phyloP scores from a whole-genome alignment of 2,329 filamentous ascomycete genomes.

The Ilyonectria mors-panacis region DNA sequence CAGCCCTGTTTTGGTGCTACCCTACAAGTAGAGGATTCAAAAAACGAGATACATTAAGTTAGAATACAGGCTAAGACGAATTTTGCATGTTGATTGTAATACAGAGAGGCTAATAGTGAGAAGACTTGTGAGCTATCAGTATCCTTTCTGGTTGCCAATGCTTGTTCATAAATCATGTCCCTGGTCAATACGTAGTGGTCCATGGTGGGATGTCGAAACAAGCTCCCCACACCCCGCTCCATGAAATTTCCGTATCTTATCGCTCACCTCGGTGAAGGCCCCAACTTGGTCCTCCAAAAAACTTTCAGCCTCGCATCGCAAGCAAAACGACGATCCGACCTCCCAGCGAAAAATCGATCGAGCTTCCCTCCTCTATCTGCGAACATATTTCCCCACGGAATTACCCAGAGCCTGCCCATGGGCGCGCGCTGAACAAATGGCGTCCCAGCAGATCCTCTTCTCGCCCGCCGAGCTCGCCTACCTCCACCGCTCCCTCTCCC shows the following conservation, averaged over 20 bases:
- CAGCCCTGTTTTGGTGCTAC: background rate
- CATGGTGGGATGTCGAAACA: conserved; percentile 6
- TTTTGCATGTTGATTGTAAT: background rate
- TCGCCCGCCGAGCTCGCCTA: conserved; percentile 98
- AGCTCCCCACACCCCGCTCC: conserved; percentile 44
- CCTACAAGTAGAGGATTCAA: background rate
- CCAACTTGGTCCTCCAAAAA: conserved; percentile 47
- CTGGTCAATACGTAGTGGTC: background rate
- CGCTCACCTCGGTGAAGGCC: conserved; percentile 50
- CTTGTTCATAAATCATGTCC: background rate
- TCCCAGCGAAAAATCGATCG: background rate
- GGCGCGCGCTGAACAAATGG: conserved; percentile 61
- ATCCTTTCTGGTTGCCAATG: background rate
- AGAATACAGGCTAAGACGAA: background rate
- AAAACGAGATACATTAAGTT: background rate
- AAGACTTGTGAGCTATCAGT: background rate
- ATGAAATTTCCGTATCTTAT: conserved; percentile 50
- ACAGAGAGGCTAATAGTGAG: background rate
- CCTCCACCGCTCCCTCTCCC: conserved; percentile 87
- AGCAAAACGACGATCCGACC: conserved; percentile 22
- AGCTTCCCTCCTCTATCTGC: background rate
- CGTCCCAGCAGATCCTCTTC: conserved; percentile 81
- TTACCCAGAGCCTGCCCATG: background rate
- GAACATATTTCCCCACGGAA: too few relatives aligned
- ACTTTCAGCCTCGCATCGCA: conserved; percentile 35